phyloP scores from a whole-genome alignment of 2,329 filamentous ascomycete species.

The Fusarium keratoplasticum region DNA sequence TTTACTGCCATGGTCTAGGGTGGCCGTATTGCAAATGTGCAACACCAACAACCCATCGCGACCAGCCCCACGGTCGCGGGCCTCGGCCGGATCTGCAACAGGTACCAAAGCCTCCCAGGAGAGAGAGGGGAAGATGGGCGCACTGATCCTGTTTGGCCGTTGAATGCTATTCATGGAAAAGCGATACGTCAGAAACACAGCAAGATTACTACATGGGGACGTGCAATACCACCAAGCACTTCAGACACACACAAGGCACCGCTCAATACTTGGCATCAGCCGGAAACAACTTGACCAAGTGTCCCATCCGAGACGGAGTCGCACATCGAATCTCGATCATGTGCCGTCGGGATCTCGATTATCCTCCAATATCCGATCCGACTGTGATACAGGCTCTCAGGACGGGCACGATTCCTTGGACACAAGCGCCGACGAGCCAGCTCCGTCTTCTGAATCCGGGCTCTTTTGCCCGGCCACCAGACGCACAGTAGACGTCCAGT shows the following conservation, averaged over 20 bases:
- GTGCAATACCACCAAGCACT: not conserved
- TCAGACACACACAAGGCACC: not conserved
- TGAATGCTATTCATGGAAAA: not conserved
- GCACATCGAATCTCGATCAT: conserved; percentile 28
- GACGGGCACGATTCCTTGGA: conserved; percentile 13
- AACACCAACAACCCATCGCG: not conserved
- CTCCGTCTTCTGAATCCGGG: not conserved
- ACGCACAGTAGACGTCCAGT: not conserved
- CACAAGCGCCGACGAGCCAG: not conserved
- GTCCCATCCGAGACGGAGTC: conserved; percentile 9
- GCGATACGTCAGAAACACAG: conserved; percentile 21
- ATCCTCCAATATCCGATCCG: conserved; percentile 22
- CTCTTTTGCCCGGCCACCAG: not conserved
- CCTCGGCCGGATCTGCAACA: conserved; percentile 1
- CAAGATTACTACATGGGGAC: conserved; percentile 17
- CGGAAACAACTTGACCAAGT: not conserved
- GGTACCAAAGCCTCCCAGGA: not conserved
- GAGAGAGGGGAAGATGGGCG: not conserved
- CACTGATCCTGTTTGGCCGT: not conserved
- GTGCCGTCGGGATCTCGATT: conserved; percentile 30
- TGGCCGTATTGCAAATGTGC: not conserved
- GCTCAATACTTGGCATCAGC: conserved; percentile 20
- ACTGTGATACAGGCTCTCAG: conserved; percentile 11
- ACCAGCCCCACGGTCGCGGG: not conserved
- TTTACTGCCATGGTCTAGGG: not conserved